phyloP scores from a whole-genome alignment of 2,329 filamentous ascomycete species.

The Arthrocladium fulminans region DNA sequence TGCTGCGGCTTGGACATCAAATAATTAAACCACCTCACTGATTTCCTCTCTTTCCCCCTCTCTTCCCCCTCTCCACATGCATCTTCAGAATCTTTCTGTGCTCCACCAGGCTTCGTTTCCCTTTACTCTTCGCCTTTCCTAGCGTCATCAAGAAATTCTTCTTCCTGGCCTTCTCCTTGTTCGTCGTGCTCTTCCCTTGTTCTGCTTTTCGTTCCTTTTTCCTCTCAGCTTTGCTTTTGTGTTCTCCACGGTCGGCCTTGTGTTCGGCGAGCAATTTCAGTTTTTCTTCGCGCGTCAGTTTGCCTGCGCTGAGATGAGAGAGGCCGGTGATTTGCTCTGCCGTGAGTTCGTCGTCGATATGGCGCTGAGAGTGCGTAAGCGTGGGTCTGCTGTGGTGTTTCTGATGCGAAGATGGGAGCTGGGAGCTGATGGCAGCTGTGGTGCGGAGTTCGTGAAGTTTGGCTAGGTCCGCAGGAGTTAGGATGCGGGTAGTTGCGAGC shows the following conservation, averaged over 20 bases:
- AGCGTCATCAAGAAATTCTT: slow-evolving; percentile 99
- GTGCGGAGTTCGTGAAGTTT: slow-evolving; percentile 84
- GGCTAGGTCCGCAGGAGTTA: slow-evolving; percentile 91
- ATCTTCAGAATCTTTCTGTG: slow-evolving; percentile 70
- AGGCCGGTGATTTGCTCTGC: slow-evolving; percentile 87
- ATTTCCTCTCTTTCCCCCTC: slow-evolving; percentile 74
- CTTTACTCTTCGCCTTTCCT: slow-evolving; percentile 89
- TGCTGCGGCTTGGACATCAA: too few relatives aligned
- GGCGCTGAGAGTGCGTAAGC: slow-evolving; percentile 46
- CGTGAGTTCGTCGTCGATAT: slow-evolving; percentile 80
- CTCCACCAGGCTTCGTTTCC: slow-evolving; percentile 86
- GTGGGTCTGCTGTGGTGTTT: slow-evolving; percentile 38
- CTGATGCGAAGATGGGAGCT: slow-evolving; percentile 33
- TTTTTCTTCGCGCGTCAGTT: slow-evolving; percentile 81
- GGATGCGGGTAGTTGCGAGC: slow-evolving; percentile 83
- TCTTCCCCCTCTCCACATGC: slow-evolving; percentile 70
- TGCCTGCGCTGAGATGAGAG: slow-evolving; percentile 60
- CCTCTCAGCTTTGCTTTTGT: slow-evolving; percentile 77
- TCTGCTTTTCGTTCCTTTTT: slow-evolving; percentile 78
- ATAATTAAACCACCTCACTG: too few relatives aligned
- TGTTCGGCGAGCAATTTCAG: slow-evolving; percentile 74
- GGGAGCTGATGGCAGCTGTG: slow-evolving; percentile 60
- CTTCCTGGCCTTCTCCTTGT: slow-evolving; percentile 89
- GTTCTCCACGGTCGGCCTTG: slow-evolving; percentile 66
- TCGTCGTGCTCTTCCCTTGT: slow-evolving; percentile 91